phyloP scores from a whole-genome alignment of 1,284 basidiomycete genomes.

The Trametes sp. region DNA sequence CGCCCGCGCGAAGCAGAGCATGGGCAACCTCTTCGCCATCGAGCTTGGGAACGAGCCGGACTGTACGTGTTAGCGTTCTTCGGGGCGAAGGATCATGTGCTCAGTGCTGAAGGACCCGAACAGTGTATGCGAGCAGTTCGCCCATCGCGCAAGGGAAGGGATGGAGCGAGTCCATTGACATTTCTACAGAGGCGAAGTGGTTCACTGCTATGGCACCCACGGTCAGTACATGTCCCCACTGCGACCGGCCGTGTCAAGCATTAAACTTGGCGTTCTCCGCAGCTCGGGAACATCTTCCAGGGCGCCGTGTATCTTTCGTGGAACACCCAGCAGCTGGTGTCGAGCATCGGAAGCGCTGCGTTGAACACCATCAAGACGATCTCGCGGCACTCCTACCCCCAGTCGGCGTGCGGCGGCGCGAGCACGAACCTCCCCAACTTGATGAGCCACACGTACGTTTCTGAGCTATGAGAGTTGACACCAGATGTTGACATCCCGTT shows the following conservation, averaged over 20 bases:
- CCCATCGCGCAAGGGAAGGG: conserved; percentile 41
- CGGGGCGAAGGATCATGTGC: too few relatives aligned
- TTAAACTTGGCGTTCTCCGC: neutral
- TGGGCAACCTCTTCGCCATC: conserved; percentile 48
- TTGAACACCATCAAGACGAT: conserved; percentile 47
- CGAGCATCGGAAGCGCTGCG: conserved; percentile 43
- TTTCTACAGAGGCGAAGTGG: conserved; percentile 48
- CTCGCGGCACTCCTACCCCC: conserved; percentile 53
- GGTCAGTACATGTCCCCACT: conserved; percentile 30
- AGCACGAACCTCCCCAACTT: conserved; percentile 48
- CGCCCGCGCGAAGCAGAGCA: conserved; percentile 42
- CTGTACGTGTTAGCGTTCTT: conserved; percentile 36
- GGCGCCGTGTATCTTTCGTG: conserved; percentile 53
- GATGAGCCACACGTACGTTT: conserved; percentile 51
- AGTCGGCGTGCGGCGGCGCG: conserved; percentile 52
- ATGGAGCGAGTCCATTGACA: conserved; percentile 47
- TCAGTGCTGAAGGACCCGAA: neutral
- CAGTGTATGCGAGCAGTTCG: conserved; percentile 42
- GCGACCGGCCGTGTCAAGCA: neutral
- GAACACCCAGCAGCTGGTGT: conserved; percentile 46
- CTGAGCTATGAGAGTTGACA: too few relatives aligned
- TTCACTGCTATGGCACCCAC: conserved; percentile 45
- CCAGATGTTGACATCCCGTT: neutral
- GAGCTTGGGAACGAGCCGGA: conserved; percentile 57
- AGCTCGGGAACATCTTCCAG: conserved; percentile 51